phyloP scores from a whole-genome alignment of 1,284 basidiomycete species.

The Fomitopsis palustris region DNA sequence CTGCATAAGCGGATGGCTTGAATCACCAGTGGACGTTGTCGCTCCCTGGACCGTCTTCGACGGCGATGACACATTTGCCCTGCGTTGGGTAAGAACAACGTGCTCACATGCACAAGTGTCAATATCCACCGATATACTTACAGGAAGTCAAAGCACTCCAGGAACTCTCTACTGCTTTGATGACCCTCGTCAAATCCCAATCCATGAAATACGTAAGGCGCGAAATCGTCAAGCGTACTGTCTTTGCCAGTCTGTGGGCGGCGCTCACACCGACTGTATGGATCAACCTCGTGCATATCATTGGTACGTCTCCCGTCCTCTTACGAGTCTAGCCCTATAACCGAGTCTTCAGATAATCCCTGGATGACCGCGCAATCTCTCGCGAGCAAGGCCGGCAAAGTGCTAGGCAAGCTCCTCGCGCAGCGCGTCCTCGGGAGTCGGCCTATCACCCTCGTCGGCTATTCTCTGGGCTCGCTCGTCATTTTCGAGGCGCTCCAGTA shows the following conservation, averaged over 20 bases:
- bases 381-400: conserved; percentile 51
- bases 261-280: conserved; percentile 51
- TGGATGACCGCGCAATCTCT: conserved; percentile 55
- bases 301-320: conserved; percentile 35
- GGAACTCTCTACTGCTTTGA: conserved; percentile 46
- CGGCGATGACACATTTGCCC: conserved; percentile 51
- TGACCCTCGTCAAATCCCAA: conserved; percentile 42
- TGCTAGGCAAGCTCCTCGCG: conserved; percentile 50
- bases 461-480: conserved; percentile 53
- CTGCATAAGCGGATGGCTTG: conserved; percentile 57
- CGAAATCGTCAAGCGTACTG: conserved; percentile 48
- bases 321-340: not conserved
- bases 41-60: conserved; percentile 52
- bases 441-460: conserved; percentile 53
- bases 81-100: conserved; percentile 49
- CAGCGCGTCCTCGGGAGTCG: conserved; percentile 53
- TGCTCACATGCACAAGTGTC: not conserved
- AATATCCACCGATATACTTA: not conserved
- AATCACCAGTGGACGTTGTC: conserved; percentile 40
- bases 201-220: conserved; percentile 48
- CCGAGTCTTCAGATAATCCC: conserved; percentile 44
- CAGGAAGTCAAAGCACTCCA: conserved; percentile 56
- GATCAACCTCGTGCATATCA: conserved; percentile 51
- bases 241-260: conserved; percentile 46
- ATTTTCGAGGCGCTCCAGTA: conserved; percentile 47